Base-by-base conservation (phyloP, 257 asterid genomes). In the Cordia subcordata region DNA sequence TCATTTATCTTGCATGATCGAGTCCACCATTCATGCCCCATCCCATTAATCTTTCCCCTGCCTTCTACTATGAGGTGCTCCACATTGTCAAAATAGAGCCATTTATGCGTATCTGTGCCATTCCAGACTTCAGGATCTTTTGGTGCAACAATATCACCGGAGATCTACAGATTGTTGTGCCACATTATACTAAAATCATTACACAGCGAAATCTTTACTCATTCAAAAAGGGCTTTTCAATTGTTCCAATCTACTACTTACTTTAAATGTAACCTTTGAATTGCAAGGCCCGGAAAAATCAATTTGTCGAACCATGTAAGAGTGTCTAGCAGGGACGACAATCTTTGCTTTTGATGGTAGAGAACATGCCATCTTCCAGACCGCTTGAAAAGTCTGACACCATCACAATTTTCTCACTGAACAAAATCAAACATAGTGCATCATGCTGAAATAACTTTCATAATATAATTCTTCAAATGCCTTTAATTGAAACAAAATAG, bases 21-120 rank as follows among this genome's bases (percentile, higher is more conserved):
- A 51, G 86, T 82, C 98, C 98, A 92, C 96, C 96, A 92, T 77
- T 81, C 55, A 8, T 62, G 53, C 20, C 96, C 96, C 75, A 54
- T 77, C 21, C 98, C 98, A 20, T 92, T 63, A 47, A 92, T 78
- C 1, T 45, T 39, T 21, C 98, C 96, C 55, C 86, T 78, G 17
- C 98, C 98, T 72, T 84, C 88, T 17, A 92, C 68, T 12, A 75
- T 81, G 54, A 92, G 87, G 68, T 77, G 39, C 54, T 85, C 61
- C 68, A 88, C 82, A 4, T 73, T 69, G 63, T 71, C 85, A 46
- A 92, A 88, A 77, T 92, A 84, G 61, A 92, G 82, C 99, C 99
- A 92, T 70, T 79, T 81, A 62, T 69, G 85, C 40, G 71, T 64
- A 66, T 85, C 70, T 58, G 67, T 61, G 70, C 82, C 85, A 38